phyloP scores from a whole-genome alignment of 371 early-diverging fungal species.

The Blastocladiella emersonii region DNA sequence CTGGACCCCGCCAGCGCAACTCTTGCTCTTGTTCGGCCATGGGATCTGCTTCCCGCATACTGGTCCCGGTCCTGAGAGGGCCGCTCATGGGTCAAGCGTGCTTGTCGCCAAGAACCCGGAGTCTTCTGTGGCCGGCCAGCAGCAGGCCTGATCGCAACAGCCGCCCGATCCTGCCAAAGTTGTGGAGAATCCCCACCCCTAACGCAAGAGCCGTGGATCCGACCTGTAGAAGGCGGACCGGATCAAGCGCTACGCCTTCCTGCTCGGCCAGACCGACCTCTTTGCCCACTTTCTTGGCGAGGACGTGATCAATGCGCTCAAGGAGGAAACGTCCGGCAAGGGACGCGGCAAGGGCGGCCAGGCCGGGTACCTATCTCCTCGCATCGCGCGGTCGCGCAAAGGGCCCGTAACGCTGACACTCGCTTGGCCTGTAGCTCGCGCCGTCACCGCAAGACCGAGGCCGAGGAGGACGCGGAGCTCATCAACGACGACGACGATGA shows the following conservation, averaged over 20 bases:
- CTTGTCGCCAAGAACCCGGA: no score
- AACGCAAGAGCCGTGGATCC: no score
- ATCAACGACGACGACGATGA: constrained; percentile 55
- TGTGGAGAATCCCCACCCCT: no score
- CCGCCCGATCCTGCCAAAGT: no score
- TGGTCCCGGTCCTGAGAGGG: no score
- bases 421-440: constrained; percentile 46
- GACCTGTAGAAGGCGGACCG: no score
- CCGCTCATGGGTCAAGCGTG: no score
- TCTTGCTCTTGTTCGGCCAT: no score
- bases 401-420: not conserved
- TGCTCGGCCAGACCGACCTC: constrained; percentile 76
- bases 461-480: constrained; percentile 89
- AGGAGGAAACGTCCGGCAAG: constrained; percentile 1
- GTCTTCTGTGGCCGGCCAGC: no score
- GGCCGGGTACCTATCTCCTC: not conserved
- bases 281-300: constrained; percentile 32
- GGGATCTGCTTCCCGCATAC: no score
- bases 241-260: constrained; percentile 61
- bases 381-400: not conserved
- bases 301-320: not conserved
- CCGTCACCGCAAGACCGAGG: constrained; percentile 83
- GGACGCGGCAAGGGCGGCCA: not conserved
- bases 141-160: no score
- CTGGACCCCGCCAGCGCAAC: no score